Base-by-base conservation (phyloP, 2,329 filamentous ascomycete genomes). In the Beauveria sp. region DNA sequence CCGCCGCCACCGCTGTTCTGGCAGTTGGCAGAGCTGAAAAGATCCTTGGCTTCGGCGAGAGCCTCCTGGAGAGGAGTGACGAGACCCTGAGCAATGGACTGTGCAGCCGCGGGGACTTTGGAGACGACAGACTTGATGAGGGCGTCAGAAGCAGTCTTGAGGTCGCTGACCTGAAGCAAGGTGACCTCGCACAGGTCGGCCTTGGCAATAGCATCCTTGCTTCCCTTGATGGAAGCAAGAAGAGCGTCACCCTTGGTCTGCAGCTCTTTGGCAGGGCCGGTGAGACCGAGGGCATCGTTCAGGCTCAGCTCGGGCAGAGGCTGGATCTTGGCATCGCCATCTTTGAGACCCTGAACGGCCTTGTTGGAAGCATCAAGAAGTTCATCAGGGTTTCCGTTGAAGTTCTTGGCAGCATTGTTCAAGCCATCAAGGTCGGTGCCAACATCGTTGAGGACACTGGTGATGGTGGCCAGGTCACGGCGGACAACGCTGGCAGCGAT, bases 11-110 rank as follows among this genome's bases (percentile, higher is more conserved):
- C 56, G 31, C 60, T 57, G 64, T 70, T 65, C 66, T 69, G 69
- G 66, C 71, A 73, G 67, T 71, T 72, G 28, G 62, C 60, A n/a
- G 67, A 52, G 43, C 64, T 66, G 59, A 73, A 73, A 61, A 66
- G 64, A 20, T 52, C 56, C 60, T 69, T 63, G 48, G 66, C 65
- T n/a, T 67, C 64, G 52, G 50, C 22, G 9, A 73, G 65, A 38
- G 67, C 65, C 45, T 65, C 48, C 42, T 66, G 66, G 50, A 73
- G 66, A 52, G 65, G 63, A 3, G 53, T 54, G 12, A 71, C 68
- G 16, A 73, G 67, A 56, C 63, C 55, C 49, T 62, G 28, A 51
- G 71, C 72, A 50, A 73, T 66, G 24, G 52, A 38, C 66, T 71
- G 72, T 18, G 68, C 68, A 8, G 64, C 67, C 20, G 64, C 56